Base-by-base conservation (phyloP, 495 filamentous ascomycete genomes). In the Beverwykella pulmonaria region DNA sequence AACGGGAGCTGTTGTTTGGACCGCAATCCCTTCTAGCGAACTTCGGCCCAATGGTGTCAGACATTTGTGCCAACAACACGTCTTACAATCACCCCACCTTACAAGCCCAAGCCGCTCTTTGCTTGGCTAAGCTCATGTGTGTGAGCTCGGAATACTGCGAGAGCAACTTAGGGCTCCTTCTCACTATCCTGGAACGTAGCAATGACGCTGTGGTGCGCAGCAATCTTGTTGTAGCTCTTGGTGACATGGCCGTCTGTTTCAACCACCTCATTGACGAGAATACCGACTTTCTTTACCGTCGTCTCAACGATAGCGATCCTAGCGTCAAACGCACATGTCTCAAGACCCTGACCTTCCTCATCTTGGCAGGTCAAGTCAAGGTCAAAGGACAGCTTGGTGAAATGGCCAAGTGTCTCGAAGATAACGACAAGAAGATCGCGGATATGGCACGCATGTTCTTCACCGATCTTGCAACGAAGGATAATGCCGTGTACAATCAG, bases 181-280 rank as follows among this genome's bases (percentile, higher is more conserved):
- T 99, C 78, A 99, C 94, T 15, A 97, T 98, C 71, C 91, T 99
- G 81, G 94, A 97, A 77, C 89, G 91, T 7, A 96, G 92, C 14
- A 83, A 90, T 44, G 90, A 97, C 67, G 88, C 94, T 1, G 93
- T 92, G 29, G 92, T 92, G 34, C 87, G 94, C 44, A 93, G 90
- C 72, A 99, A 99, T 74, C 92, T 93, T 12, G 94, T 99, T 30
- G 95, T 99, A 66, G 93, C 95, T 0, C 84, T 99, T 0, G 94
- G 95, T 41, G 94, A 99, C 65, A 99, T 99, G 94, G 94, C 94
- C 0, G 94, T 99, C 20, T 97, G 92, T 82, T 98, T 98, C 82
- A 99, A 99, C 74, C 94, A 99, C 70, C 86, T 99, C 39, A 97
- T 99, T 61, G 94, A 99, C 72, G 94, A 99, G 77, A 98, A 98